Evolutionary conservation across 1,284 basidiomycete genomes (phyloP).

Genomic region (Irpex sp.): DNA sequence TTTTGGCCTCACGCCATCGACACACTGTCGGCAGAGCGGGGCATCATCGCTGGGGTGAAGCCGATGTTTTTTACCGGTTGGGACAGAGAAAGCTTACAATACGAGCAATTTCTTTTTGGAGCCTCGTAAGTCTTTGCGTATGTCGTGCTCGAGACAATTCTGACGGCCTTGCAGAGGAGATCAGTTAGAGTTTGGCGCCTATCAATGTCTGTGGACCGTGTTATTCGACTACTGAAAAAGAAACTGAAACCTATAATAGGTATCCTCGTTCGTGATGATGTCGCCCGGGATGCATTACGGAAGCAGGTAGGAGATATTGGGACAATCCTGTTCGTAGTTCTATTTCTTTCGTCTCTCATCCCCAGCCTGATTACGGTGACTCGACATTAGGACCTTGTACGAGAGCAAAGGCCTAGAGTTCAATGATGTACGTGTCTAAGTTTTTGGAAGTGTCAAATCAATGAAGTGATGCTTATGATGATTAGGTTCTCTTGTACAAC

Average conservation of each 20-base stretch:
- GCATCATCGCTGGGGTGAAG: slow-evolving; percentile 53
- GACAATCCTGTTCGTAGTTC: too few relatives aligned
- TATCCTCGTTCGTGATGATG: slow-evolving; percentile 65
- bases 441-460: background rate
- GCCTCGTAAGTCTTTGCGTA: slow-evolving; percentile 30
- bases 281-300: slow-evolving; percentile 45
- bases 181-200: slow-evolving; percentile 61
- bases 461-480: too few relatives aligned
- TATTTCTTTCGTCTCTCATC: too few relatives aligned
- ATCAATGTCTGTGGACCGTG: slow-evolving; percentile 51
- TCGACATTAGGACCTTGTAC: slow-evolving; percentile 53
- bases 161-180: slow-evolving; percentile 27
- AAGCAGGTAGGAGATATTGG: slow-evolving; percentile 54
- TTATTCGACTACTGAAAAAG: too few relatives aligned
- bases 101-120: slow-evolving; percentile 57
- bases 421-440: slow-evolving; percentile 47
- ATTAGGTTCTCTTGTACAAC: slow-evolving; percentile 64
- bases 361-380: too few relatives aligned
- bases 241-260: slow-evolving; percentile 31
- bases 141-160: too few relatives aligned
- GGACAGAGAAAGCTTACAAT: slow-evolving; percentile 48
- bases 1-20: slow-evolving; percentile 73
- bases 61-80: slow-evolving; percentile 59
- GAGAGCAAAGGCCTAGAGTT: slow-evolving; percentile 77
- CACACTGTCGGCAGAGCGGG: slow-evolving; percentile 50